A percentile compares a stretch with the other conserved stretches of the same genome.
Conservation (phyloP, 2,329 filamentous ascomycete genomes). For the Talaromyces sp. region DNA sequence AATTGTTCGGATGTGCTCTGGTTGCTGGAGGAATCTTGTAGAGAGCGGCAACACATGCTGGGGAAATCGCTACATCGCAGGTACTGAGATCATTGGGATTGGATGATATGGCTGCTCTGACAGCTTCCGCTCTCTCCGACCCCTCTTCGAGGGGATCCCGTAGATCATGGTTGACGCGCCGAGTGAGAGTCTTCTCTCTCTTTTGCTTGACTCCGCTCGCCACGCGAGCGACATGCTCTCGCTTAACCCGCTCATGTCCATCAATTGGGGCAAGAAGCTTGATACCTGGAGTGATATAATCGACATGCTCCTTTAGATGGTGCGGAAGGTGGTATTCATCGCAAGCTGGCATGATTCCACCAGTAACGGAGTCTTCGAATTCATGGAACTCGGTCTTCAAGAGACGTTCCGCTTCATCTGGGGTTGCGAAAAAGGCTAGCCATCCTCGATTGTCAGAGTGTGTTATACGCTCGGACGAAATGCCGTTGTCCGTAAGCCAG, state of each 20-base stretch:
- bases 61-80: constrained; percentile 57
- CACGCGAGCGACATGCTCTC: constrained; percentile 8
- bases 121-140: neutral
- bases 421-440: constrained; percentile 55
- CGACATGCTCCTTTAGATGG: constrained; percentile 48
- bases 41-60: constrained; percentile 53
- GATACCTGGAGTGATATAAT: constrained; percentile 58
- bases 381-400: constrained; percentile 54
- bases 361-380: constrained; percentile 42
- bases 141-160: neutral
- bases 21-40: constrained; percentile 45
- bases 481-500: constrained; percentile 55
- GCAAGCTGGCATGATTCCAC: constrained; percentile 30
- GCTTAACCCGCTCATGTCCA: constrained; percentile 22
- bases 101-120: neutral
- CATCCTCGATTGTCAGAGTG: constrained; percentile 53
- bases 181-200: neutral
- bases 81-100: constrained; percentile 19
- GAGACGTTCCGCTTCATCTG: constrained; percentile 53
- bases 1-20: constrained; percentile 45
- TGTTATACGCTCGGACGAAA: constrained; percentile 46
- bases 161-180: constrained; percentile 16
- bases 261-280: constrained; percentile 40
- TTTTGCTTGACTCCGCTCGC: neutral
- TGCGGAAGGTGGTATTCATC: constrained; percentile 51